Percentiles rank a stretch among this genome's conserved stretches.
Conservation (phyloP, 2,329 filamentous ascomycete species). For the Zelopaecilomyces penicillatus region DNA sequence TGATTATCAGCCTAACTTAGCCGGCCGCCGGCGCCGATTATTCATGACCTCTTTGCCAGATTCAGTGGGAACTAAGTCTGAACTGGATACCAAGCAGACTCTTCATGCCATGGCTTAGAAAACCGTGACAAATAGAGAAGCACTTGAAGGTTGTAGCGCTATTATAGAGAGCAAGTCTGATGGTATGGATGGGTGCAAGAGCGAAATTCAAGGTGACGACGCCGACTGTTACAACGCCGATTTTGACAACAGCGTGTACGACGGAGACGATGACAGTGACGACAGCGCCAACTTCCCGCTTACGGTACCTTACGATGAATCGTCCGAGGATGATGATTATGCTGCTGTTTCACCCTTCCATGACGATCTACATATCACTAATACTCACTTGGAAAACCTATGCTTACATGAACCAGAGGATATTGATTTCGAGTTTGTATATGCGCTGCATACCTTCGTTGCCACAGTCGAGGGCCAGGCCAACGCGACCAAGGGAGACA, state of each 20-base stretch:
- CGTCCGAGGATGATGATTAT: conserved; percentile 51
- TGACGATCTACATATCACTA: conserved; percentile 55
- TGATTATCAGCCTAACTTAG: not conserved
- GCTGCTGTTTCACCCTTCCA: conserved; percentile 46
- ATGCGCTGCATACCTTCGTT: conserved; percentile 94
- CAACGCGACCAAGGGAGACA: conserved; percentile 96
- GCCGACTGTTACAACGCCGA: too few species aligned
- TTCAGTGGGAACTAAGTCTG: too few species aligned
- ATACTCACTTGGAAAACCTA: conserved; percentile 66
- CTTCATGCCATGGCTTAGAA: too few species aligned
- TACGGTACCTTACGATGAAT: conserved; percentile 38
- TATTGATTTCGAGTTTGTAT: conserved; percentile 99
- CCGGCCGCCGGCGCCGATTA: too few species aligned
- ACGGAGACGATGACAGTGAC: conserved; percentile 15
- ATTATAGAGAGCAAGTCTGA: too few species aligned
- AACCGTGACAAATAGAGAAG: too few species aligned
- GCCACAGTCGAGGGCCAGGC: conserved; percentile 97
- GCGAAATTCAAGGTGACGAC: too few species aligned
- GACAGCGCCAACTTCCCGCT: conserved; percentile 24
- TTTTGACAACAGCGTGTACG: conserved; percentile 16
- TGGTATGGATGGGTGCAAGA: too few species aligned
- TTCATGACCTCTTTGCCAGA: too few species aligned
- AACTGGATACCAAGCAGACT: too few species aligned
- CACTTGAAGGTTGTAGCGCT: too few species aligned
- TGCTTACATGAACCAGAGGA: conserved; percentile 95